Evolutionary conservation across 257 asterid genomes (phyloP).

Genomic region (Vinca minor): DNA sequence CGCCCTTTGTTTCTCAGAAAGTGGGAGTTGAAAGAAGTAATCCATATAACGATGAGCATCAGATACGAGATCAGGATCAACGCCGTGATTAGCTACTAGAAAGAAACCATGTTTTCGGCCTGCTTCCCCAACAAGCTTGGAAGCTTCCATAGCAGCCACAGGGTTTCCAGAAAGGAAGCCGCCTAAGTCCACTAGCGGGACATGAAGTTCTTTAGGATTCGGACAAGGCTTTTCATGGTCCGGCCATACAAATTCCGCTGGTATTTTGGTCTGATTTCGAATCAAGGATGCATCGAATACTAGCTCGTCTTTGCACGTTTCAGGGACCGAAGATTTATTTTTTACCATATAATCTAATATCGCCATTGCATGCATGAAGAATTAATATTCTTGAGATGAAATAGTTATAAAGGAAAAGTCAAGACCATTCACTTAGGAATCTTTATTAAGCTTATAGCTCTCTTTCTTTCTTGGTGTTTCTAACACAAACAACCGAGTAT

Average conservation of each 20-base stretch:
- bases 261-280: slow-evolving; percentile 37
- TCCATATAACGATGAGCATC: slow-evolving; percentile 67
- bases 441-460: slow-evolving; percentile 26
- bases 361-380: slow-evolving; percentile 49
- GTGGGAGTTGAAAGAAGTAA: slow-evolving; percentile 53
- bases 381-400: no score
- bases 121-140: slow-evolving; percentile 55
- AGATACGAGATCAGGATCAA: slow-evolving; percentile 38
- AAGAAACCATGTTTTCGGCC: slow-evolving; percentile 70
- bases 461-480: slow-evolving; percentile 19
- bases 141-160: slow-evolving; percentile 34
- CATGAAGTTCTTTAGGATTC: slow-evolving; percentile 35
- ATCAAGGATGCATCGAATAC: slow-evolving; percentile 47
- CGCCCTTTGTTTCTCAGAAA: slow-evolving; percentile 49
- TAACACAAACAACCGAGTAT: slow-evolving; percentile 16
- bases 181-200: slow-evolving; percentile 54
- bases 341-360: slow-evolving; percentile 33
- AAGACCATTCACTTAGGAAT: slow-evolving; percentile 36
- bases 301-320: slow-evolving; percentile 14
- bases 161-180: slow-evolving; percentile 69
- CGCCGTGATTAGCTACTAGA: slow-evolving; percentile 66
- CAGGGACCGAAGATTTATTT: slow-evolving; percentile 21
- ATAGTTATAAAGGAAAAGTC: slow-evolving; percentile 35
- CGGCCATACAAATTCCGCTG: slow-evolving; percentile 79
- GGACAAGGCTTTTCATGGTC: slow-evolving; percentile 64